Evolutionary conservation across 2,329 filamentous ascomycete genomes (phyloP).

Genomic region (Cladophialophora bantiana): DNA sequence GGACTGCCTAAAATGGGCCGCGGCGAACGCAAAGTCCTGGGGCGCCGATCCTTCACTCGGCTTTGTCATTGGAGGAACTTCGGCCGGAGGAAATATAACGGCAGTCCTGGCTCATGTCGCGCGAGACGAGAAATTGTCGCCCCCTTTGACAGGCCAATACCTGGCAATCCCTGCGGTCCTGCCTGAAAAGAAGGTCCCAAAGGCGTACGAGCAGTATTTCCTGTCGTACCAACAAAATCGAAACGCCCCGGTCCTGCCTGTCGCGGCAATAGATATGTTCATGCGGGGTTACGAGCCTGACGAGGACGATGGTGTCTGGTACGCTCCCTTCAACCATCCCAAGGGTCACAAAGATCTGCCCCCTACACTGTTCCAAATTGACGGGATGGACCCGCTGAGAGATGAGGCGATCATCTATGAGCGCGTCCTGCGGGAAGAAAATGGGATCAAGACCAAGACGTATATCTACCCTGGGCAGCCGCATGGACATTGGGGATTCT

Average conservation of each 20-base stretch:
- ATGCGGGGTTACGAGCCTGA: conserved; percentile 38
- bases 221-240: conserved; percentile 52
- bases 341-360: conserved; percentile 43
- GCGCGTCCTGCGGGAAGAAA: conserved; percentile 38
- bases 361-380: conserved; percentile 42
- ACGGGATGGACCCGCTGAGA: conserved; percentile 42
- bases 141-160: conserved; percentile 57
- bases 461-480: conserved; percentile 46
- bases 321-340: conserved; percentile 33
- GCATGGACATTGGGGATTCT: conserved; percentile 44
- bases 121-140: conserved; percentile 46
- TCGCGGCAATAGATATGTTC: conserved; percentile 42
- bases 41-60: conserved; percentile 53
- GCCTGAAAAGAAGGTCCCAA: conserved; percentile 44
- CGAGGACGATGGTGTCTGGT: conserved; percentile 33
- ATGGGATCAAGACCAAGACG: conserved; percentile 42
- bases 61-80: conserved; percentile 59
- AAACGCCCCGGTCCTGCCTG: conserved; percentile 48
- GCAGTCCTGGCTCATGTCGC: conserved; percentile 48
- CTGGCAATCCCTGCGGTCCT: conserved; percentile 52
- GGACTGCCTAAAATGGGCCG: conserved; percentile 41
- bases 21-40: conserved; percentile 47
- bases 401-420: conserved; percentile 43
- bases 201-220: conserved; percentile 47
- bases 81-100: conserved; percentile 52